Conservation (phyloP, 371 early-diverging fungal species). For the Coemansia sp. region DNA sequence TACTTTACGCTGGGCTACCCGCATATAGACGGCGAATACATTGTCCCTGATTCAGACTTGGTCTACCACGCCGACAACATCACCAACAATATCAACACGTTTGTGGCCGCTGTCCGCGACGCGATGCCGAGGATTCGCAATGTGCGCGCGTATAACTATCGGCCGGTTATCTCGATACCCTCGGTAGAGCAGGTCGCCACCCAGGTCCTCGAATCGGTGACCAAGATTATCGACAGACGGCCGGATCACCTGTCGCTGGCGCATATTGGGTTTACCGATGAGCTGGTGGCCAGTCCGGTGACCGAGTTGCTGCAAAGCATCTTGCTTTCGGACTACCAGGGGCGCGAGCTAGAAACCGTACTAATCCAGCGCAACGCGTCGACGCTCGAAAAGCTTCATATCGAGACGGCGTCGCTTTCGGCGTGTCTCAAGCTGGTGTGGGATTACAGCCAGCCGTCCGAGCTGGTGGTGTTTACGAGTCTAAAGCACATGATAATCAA, state of each 20-base stretch:
- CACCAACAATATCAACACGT: background rate
- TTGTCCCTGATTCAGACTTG: background rate
- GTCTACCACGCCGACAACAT: background rate
- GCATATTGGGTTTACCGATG: background rate
- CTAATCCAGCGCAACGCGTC: background rate
- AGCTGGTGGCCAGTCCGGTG: background rate
- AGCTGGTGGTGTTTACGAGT: background rate
- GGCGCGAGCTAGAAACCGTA: background rate
- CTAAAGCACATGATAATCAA: background rate
- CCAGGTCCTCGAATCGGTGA: background rate
- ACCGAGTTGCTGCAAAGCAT: background rate
- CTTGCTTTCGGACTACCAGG: background rate
- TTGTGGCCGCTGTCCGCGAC: background rate
- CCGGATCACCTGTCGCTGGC: background rate
- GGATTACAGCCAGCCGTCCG: background rate
- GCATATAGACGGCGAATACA: background rate
- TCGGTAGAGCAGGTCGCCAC: background rate
- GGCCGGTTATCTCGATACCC: background rate
- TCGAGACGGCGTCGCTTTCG: background rate
- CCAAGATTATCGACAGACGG: background rate
- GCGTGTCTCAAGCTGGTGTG: background rate
- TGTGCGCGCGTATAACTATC: background rate
- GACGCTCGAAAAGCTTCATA: background rate
- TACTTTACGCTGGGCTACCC: background rate
- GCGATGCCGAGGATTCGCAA: background rate